A percentile compares a stretch with the other conserved stretches of the same genome.
Evolutionary conservation across 116 monocot genomes (phyloP).

Genomic region (Dioscorea cayenensis): DNA sequence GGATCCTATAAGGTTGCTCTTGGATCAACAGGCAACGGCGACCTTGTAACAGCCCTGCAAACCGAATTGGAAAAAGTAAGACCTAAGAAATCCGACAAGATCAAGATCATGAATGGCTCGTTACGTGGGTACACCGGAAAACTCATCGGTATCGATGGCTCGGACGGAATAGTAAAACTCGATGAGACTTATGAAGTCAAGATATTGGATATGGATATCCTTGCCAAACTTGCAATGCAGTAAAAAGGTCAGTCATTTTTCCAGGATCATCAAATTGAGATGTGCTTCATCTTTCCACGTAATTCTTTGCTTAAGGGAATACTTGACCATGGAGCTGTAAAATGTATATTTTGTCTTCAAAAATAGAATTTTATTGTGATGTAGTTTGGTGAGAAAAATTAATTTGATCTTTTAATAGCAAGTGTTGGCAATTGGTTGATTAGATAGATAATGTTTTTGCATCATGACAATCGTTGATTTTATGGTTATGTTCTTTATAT

Average conservation of each 20-base stretch:
- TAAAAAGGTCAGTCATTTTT: neutral
- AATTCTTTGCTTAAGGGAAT: no score
- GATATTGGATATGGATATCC: conserved; percentile 78
- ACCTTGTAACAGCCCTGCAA: conserved; percentile 37
- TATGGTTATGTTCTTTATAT: no score
- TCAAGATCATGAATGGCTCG: conserved; percentile 71
- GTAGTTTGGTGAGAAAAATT: no score
- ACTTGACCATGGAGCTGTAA: no score
- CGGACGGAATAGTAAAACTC: conserved; percentile 90
- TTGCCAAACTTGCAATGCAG: conserved; percentile 53
- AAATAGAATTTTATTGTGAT: no score
- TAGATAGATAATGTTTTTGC: no score
- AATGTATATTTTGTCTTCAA: no score
- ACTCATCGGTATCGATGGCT: conserved; percentile 86
- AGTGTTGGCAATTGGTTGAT: no score
- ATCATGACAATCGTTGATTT: no score
- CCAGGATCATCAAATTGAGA: no score
- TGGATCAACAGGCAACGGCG: conserved; percentile 46
- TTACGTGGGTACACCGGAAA: conserved; percentile 73
- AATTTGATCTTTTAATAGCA: no score
- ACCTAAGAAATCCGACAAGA: conserved; percentile 83
- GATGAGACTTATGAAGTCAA: conserved; percentile 77
- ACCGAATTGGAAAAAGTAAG: conserved; percentile 64
- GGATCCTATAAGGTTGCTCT: conserved; percentile 65
- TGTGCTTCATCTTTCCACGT: no score